Base-by-base conservation (phyloP, 192 early-diverging fungal species). In the Backusella morwellensis region DNA sequence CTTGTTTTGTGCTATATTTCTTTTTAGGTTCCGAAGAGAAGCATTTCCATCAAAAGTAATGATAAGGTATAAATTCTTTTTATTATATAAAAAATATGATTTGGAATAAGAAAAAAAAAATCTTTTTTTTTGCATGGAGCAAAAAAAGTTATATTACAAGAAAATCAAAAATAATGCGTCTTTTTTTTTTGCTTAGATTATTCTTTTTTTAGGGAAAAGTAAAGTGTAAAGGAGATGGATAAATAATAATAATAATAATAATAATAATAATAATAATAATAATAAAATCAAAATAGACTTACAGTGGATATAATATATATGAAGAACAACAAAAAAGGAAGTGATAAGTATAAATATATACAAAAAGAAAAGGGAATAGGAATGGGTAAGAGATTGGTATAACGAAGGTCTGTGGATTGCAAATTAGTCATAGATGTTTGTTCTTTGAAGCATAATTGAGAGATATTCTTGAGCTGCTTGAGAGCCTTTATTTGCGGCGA, bases 401-500 rank as follows among this genome's bases (percentile, higher is more conserved):
- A 26, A 29, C 56, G 23, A 63, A 63, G 7, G 56, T 23, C 8
- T 11, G 23, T 23, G 54, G 54, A 19, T 23, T 21, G 26, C 21
- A 59, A 59, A 23, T 59, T 63, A 63, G 26, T 63, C 56, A 63
- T 63, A 63, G 23, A 63, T 63, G 9, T 63, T 63, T 63, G 56
- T 63, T 63, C 56, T 68, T 36, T 68, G 67, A 35, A 36, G 29
- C 70, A 72, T 72, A 72, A 72, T 32, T 12, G 70, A 72, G 19
- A 72, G 40, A 50, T 50, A 72, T 42, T 72, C 44, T 35, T 72
- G 40, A 34, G 70, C 70, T 36, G 41, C 70, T 72, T 72, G 70
- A 50, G 71, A 76, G 47, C 79, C 79, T 72, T 76, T 72, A 9
- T 69, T 56, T 42, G 75, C 74, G 0, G 80, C 80, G 5, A 81